phyloP scores from a whole-genome alignment of 495 filamentous ascomycete species.

The Thermothielavioides terrestris region DNA sequence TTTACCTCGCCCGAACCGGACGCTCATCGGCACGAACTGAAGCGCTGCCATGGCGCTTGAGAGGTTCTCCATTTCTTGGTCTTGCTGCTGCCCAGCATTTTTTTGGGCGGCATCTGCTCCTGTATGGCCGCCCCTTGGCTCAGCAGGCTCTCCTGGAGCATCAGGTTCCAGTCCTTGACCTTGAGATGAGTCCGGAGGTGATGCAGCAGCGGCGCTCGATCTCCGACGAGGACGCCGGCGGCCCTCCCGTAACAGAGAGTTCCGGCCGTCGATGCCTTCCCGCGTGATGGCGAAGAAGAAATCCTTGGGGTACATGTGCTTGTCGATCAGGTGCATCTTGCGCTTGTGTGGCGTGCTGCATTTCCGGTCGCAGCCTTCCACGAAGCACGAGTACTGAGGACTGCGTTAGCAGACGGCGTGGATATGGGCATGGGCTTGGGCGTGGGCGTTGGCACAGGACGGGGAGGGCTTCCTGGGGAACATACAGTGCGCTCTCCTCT shows the following conservation, averaged over 20 bases:
- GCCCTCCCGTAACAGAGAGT: constrained; percentile 58
- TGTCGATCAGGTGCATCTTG: constrained; percentile 80
- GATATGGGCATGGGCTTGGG: too few relatives aligned
- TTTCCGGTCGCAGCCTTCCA: constrained; percentile 77
- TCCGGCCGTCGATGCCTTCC: constrained; percentile 76
- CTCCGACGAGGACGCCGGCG: constrained; percentile 42
- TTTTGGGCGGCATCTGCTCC: constrained; percentile 3
- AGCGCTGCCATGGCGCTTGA: constrained; percentile 74
- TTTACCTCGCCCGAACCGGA: constrained; percentile 58
- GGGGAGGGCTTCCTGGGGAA: constrained; percentile 1
- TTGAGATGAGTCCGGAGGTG: not conserved
- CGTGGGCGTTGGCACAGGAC: not conserved
- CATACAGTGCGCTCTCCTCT: constrained; percentile 81
- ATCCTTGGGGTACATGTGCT: constrained; percentile 85
- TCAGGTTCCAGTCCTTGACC: not conserved
- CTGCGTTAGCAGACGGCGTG: not conserved
- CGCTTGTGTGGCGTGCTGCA: constrained; percentile 79
- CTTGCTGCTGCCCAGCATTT: constrained; percentile 25
- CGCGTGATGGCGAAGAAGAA: constrained; percentile 88
- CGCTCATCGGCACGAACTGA: constrained; percentile 70
- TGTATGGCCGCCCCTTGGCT: not conserved
- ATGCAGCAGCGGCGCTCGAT: constrained; percentile 29
- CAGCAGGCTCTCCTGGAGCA: not conserved
- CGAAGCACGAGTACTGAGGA: constrained; percentile 72
- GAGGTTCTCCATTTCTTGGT: constrained; percentile 61